These are phyloP conservation scores for Cetraspora pellucida DNA, from an alignment of 192 early-diverging fungal genomes.

Conservation along the genomic window DNA sequence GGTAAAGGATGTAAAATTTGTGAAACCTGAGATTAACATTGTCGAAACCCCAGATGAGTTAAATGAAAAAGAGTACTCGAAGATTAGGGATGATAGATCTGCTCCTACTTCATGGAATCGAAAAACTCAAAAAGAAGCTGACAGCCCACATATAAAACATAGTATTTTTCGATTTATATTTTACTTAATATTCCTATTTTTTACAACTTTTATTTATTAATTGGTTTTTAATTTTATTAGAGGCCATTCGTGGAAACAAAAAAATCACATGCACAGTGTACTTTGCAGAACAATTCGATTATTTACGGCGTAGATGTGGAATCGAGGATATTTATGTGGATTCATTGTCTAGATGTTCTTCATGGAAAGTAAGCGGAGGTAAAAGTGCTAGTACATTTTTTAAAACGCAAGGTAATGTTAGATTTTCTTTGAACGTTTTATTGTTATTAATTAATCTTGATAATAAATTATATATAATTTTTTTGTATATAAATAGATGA, in stretches of 20 bases:
- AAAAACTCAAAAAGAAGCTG: not conserved
- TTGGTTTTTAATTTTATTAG: constrained; percentile 35
- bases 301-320: constrained; percentile 75
- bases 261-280: constrained; percentile 82
- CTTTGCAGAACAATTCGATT: constrained; percentile 88
- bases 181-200: not conserved
- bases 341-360: constrained; percentile 77
- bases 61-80: not conserved
- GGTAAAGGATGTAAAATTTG: not conserved
- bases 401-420: constrained; percentile 78
- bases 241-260: constrained; percentile 69
- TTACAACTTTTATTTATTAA: not conserved
- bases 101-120: not conserved
- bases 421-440: not conserved
- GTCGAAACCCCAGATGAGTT: not conserved
- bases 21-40: not conserved
- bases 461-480: not conserved
- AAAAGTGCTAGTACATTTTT: constrained; percentile 88
- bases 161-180: constrained; percentile 39
- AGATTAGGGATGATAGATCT: not conserved
- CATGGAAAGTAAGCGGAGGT: constrained; percentile 80
- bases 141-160: constrained; percentile 57
- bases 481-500: constrained; percentile 60
- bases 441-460: not conserved
- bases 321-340: constrained; percentile 77